Conservation (phyloP, 495 filamentous ascomycete genomes). For the Choiromyces venosus region DNA sequence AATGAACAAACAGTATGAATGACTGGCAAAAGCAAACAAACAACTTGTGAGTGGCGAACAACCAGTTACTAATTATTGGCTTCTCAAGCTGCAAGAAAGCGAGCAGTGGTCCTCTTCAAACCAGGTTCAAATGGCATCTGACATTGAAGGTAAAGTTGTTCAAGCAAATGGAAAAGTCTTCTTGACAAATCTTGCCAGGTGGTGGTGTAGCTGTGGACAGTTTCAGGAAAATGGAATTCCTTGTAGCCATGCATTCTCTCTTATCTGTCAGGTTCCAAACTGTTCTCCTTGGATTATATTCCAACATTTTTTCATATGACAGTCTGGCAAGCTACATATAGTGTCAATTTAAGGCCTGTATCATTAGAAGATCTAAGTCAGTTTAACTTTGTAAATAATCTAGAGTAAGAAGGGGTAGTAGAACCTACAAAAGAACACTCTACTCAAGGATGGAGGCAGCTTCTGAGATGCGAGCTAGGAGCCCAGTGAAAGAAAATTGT, state of each 20-base stretch:
- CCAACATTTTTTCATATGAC: conserved; percentile 3
- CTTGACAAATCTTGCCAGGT: not conserved
- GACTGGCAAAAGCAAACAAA: too few species aligned
- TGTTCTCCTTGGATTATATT: not conserved
- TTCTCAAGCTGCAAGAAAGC: not conserved
- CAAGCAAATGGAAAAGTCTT: conserved; percentile 9
- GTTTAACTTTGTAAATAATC: not conserved
- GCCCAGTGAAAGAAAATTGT: conserved; percentile 8
- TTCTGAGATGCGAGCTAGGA: not conserved
- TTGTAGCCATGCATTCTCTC: conserved; percentile 11
- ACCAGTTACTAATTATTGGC: conserved; percentile 5
- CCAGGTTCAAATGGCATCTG: not conserved
- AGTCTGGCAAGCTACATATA: not conserved
- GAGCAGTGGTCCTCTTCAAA: conserved; percentile 2
- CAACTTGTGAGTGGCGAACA: not conserved
- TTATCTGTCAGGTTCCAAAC: not conserved
- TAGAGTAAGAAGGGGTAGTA: not conserved
- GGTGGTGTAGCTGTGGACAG: conserved; percentile 1
- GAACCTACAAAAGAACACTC: not conserved
- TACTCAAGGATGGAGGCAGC: not conserved
- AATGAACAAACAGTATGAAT: too few species aligned
- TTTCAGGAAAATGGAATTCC: conserved; percentile 18
- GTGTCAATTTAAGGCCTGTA: not conserved
- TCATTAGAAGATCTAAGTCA: not conserved
- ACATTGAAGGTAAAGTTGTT: not conserved